These are phyloP conservation scores for Bifiguratus adelaidae DNA, from an alignment of 192 early-diverging fungal species.

Conservation along the genomic window DNA sequence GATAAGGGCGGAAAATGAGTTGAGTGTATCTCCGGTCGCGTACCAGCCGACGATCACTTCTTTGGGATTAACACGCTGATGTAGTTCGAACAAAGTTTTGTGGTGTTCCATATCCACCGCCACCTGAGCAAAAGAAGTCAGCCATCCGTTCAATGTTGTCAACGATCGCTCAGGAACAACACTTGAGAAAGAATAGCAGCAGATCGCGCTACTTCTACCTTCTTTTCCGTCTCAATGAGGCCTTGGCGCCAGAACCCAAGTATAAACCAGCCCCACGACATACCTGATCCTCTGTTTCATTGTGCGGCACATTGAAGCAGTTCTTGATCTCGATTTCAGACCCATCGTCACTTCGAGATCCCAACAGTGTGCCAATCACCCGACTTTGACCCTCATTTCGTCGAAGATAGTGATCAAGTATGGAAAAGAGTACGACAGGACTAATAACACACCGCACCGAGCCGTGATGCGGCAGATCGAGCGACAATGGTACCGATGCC, in stretches of 20 bases:
- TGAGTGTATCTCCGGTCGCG: slow-evolving; percentile 53
- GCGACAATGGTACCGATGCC: too few species aligned
- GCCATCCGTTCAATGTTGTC: too few species aligned
- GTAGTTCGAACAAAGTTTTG: slow-evolving; percentile 73
- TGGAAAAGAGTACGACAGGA: slow-evolving; percentile 83
- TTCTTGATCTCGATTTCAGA: slow-evolving; percentile 80
- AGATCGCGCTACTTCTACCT: too few species aligned
- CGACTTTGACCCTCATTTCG: slow-evolving; percentile 71
- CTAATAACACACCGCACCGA: slow-evolving; percentile 50
- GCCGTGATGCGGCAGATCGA: slow-evolving; percentile 20
- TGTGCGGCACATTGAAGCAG: slow-evolving; percentile 77
- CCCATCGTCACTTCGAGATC: slow-evolving; percentile 80
- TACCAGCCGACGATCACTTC: slow-evolving; percentile 97
- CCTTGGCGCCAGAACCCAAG: too few species aligned
- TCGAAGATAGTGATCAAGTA: slow-evolving; percentile 87
- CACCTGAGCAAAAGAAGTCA: slow-evolving; percentile 36
- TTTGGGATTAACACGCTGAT: slow-evolving; percentile 79
- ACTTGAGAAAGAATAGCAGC: too few species aligned
- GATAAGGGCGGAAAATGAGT: slow-evolving; percentile 59
- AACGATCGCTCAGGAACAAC: too few species aligned
- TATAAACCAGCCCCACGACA: too few species aligned
- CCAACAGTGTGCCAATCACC: slow-evolving; percentile 88
- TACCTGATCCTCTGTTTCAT: slow-evolving; percentile 62
- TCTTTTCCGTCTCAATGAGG: too few species aligned
- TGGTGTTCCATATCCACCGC: slow-evolving; percentile 88